Base-by-base conservation (phyloP, 2,329 filamentous ascomycete species). In the Penicillium sp. region DNA sequence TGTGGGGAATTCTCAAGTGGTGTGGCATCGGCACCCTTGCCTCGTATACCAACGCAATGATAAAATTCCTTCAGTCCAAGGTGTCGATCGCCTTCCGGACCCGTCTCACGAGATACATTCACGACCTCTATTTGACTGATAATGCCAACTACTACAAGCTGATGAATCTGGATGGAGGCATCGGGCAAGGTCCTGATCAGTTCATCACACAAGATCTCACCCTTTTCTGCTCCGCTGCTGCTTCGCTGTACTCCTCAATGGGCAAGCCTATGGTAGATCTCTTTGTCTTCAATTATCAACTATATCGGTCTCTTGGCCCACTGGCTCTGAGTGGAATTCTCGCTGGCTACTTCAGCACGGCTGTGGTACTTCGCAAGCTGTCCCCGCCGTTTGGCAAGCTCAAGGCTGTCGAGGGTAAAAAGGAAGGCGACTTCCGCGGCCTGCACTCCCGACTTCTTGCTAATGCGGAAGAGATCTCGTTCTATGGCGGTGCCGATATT, bases 221-320 rank as follows among this genome's bases (percentile, higher is more conserved):
- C 0, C 81, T 96, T 1, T 99, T 99, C 78, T 99, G 95, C 71
- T 89, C 90, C 11, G 88, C 92, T 3, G 93, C 94, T 1, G 92
- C 94, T 15, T 90, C 91, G 22, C 78, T 99, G 5, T 99, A 97
- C 77, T 97, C 94, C 1, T 97, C 92, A 0, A 81, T 99, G 3
- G 94, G 94, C n/a, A 99, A 99, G 73, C 94, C 94, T 0, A 86
- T 97, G 62, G 90, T 99, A n/a, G 94, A 99, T 71, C 81, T 99
- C 2, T 90, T 92, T 63, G 94, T 97, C 45, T 99, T 99, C 81
- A 99, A 96, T 75, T 99, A 96, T 73, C 94, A 99, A 73, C 84
- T 99, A 0, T 96, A 96, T 73, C 88, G 88, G 33, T 96, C 92
- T 0, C 81, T 99, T 0, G 94, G 94, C 0, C 92, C 93, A 1